Conservation (phyloP, 805 yeast genomes). For the Yamadazyma insecticola region DNA sequence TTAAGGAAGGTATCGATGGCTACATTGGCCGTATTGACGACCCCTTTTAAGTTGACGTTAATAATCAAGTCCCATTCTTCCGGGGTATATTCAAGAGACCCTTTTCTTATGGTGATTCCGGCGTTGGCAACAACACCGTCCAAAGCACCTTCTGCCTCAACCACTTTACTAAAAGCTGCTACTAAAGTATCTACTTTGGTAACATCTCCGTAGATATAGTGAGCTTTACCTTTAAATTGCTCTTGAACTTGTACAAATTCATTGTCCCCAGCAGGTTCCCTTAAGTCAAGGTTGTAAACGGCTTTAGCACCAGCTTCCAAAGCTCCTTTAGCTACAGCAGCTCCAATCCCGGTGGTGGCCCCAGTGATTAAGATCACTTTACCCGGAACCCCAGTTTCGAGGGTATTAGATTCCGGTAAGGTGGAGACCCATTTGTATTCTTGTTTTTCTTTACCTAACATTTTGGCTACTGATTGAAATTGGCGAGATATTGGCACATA, state of each 20-base stretch:
- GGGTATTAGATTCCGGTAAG: conserved; percentile 4
- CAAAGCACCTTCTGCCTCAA: conserved; percentile 15
- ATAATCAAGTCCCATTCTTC: conserved; percentile 26
- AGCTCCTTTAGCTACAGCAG: conserved; percentile 50
- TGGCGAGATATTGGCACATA: too few species aligned
- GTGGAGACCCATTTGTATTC: conserved; percentile 5
- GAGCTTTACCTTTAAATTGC: conserved; percentile 5
- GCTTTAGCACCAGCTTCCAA: conserved; percentile 73
- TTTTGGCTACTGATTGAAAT: too few species aligned
- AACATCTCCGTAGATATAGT: conserved; percentile 6
- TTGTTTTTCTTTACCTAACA: conserved; percentile 9
- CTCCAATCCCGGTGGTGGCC: conserved; percentile 77
- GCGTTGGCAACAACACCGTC: conserved; percentile 32
- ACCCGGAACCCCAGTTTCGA: conserved; percentile 32
- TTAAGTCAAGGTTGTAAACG: conserved; percentile 66
- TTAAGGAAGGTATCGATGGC: conserved; percentile 6
- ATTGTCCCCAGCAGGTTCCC: conserved; percentile 21
- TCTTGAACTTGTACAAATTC: conserved; percentile 6
- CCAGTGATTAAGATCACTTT: conserved; percentile 81
- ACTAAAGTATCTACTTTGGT: conserved; percentile 5
- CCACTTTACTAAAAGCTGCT: conserved; percentile 4
- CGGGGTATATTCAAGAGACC: conserved; percentile 20
- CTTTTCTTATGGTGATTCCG: conserved; percentile 30
- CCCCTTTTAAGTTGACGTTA: conserved; percentile 24
- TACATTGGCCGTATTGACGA: conserved; percentile 15